Conservation (phyloP, 768 basidiomycete species). For the Hygrocybe coccinea region DNA sequence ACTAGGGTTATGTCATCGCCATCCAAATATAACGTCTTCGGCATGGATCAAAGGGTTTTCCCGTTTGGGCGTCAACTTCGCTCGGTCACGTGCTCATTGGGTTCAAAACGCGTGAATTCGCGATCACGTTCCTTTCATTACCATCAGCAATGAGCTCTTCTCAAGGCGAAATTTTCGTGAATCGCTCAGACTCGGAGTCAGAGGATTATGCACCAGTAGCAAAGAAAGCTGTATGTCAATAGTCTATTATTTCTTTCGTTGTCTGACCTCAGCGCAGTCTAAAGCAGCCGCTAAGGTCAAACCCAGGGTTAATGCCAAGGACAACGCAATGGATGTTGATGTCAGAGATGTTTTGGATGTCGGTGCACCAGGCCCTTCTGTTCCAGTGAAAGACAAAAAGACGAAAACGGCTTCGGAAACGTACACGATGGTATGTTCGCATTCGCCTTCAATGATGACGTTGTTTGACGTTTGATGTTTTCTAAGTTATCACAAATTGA, state of each 20-base stretch:
- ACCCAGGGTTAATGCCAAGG: conserved; percentile 44
- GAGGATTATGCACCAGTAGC: conserved; percentile 60
- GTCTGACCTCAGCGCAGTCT: conserved; percentile 8
- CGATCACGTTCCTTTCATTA: conserved; percentile 6
- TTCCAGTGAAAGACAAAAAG: conserved; percentile 48
- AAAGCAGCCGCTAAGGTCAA: conserved; percentile 28
- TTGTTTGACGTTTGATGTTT: neutral
- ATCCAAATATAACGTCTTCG: no score
- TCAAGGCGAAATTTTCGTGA: conserved; percentile 62
- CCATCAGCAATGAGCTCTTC: conserved; percentile 82
- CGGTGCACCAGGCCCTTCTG: conserved; percentile 27
- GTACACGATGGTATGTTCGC: conserved; percentile 67
- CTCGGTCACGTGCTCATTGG: neutral
- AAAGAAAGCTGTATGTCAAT: conserved; percentile 43
- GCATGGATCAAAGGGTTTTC: no score
- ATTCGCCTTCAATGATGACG: neutral
- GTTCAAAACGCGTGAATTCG: neutral
- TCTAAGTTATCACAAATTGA: conserved; percentile 87
- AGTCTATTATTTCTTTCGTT: conserved; percentile 1
- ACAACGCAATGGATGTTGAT: conserved; percentile 41
- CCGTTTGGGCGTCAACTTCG: neutral
- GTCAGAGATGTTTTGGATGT: conserved; percentile 39
- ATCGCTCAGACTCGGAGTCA: conserved; percentile 49
- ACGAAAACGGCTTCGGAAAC: conserved; percentile 92
- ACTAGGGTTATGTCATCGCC: no score